Evolutionary conservation across 495 filamentous ascomycete species (phyloP).

Genomic region (Lasiosphaeria miniovina): DNA sequence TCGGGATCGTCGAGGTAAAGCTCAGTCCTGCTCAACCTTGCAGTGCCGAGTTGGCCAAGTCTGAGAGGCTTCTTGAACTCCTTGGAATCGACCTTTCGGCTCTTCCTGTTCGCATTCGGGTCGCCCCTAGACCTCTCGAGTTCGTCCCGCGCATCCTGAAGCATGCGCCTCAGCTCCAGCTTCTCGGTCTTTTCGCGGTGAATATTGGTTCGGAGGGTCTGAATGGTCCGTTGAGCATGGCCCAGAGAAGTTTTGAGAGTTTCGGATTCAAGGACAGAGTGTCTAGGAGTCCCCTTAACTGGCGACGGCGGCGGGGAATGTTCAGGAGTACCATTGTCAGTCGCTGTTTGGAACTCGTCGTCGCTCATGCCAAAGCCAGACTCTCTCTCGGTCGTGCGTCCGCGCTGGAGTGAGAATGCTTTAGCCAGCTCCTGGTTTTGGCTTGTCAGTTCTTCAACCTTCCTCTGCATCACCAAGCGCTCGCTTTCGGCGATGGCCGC

Average conservation of each 20-base stretch:
- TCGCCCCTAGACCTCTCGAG: conserved; percentile 73
- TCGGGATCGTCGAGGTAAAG: conserved; percentile 71
- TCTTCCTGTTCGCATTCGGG: conserved; percentile 38
- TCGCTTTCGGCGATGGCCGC: conserved; percentile 73
- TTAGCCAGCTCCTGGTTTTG: conserved; percentile 89
- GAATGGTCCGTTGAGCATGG: conserved; percentile 94
- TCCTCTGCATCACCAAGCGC: conserved; percentile 67
- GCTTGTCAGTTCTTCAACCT: conserved; percentile 76
- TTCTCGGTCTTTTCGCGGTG: conserved; percentile 98
- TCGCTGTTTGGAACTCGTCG: conserved; percentile 61
- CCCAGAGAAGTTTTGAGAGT: conserved; percentile 89
- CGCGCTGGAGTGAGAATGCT: conserved; percentile 66
- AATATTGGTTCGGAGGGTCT: conserved; percentile 88
- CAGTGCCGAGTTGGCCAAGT: conserved; percentile 71
- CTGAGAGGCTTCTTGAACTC: conserved; percentile 72
- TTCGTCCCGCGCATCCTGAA: conserved; percentile 94
- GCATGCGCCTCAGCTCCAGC: conserved; percentile 88
- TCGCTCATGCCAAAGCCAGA: conserved; percentile 54
- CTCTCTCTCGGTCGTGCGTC: conserved; percentile 62
- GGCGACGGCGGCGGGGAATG: conserved; percentile 88
- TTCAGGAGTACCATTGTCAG: conserved; percentile 74
- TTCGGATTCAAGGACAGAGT: conserved; percentile 86
- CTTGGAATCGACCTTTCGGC: conserved; percentile 66
- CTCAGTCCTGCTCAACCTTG: conserved; percentile 72
- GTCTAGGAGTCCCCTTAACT: conserved; percentile 83